Evolutionary conservation across 2,329 filamentous ascomycete species (phyloP).

Genomic region (Stachybotrys echinatus): DNA sequence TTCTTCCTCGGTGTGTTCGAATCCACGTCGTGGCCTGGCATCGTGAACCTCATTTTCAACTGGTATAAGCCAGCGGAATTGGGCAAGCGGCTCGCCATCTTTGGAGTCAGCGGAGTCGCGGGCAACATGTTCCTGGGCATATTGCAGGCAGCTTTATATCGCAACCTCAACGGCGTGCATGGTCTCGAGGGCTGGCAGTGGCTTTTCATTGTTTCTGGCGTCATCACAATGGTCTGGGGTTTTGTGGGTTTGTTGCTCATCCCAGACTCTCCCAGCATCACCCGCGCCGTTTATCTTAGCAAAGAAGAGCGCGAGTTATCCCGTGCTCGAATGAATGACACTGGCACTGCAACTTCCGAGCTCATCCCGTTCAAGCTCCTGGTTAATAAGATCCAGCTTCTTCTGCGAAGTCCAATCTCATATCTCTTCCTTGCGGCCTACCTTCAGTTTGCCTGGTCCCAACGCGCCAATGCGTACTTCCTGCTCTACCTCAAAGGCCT

Average conservation of each 20-base stretch:
- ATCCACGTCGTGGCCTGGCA: slow-evolving; percentile 49
- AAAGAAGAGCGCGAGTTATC: slow-evolving; percentile 9
- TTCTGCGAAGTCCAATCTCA: slow-evolving; percentile 8
- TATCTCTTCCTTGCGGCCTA: slow-evolving; percentile 27
- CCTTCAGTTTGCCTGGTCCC: slow-evolving; percentile 25
- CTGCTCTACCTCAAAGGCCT: slow-evolving; percentile 26
- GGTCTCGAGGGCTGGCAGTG: slow-evolving; percentile 29
- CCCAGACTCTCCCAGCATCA: slow-evolving; percentile 14
- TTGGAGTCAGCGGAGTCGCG: slow-evolving; percentile 52
- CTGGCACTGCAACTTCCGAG: slow-evolving; percentile 11
- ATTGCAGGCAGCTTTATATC: slow-evolving; percentile 24
- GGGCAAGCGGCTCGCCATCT: slow-evolving; percentile 50
- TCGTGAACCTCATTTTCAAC: slow-evolving; percentile 47
- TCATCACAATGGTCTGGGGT: slow-evolving; percentile 15
- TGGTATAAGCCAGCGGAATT: slow-evolving; percentile 57
- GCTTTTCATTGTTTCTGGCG: slow-evolving; percentile 26
- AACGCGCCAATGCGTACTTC: slow-evolving; percentile 30
- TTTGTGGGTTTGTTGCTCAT: slow-evolving; percentile 12
- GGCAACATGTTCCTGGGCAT: slow-evolving; percentile 31
- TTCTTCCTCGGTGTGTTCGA: slow-evolving; percentile 52
- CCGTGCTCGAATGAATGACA: slow-evolving; percentile 10
- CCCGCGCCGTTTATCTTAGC: slow-evolving; percentile 9
- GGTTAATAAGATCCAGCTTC: slow-evolving; percentile 10
- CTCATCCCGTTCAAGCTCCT: slow-evolving; percentile 12
- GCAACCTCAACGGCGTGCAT: slow-evolving; percentile 22